Percentiles rank a stretch among this genome's conserved stretches.
Evolutionary conservation across 2,329 filamentous ascomycete species (phyloP).

Genomic region (Diaporthe sp.): DNA sequence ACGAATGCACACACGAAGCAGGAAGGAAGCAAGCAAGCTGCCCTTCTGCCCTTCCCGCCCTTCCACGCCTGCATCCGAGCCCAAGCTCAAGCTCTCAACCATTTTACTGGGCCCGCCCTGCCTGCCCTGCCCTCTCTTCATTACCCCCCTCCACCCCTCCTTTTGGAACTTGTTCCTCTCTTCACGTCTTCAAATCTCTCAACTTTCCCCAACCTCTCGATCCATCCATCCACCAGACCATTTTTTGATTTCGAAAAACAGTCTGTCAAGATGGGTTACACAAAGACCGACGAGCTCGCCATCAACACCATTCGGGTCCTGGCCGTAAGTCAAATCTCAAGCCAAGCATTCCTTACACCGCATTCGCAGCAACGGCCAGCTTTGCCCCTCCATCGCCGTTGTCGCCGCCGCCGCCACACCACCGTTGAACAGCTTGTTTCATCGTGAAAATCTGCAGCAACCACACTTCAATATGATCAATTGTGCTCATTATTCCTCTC

Average conservation of each 20-base stretch:
- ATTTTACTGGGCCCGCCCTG: constrained; percentile 11
- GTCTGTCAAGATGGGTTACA: constrained; percentile 82
- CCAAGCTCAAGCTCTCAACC: constrained; percentile 19
- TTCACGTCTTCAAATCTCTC: constrained; percentile 34
- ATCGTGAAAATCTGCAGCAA: not conserved
- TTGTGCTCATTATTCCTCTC: constrained; percentile 41
- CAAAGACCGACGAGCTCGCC: constrained; percentile 87
- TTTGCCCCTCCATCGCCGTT: constrained; percentile 26
- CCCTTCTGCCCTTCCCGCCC: constrained; percentile 3
- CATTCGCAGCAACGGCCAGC: not conserved
- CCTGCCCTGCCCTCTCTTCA: constrained; percentile 26
- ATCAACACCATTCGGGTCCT: constrained; percentile 99
- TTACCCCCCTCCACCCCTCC: constrained; percentile 41
- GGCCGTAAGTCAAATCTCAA: constrained; percentile 82
- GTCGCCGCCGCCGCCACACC: not conserved
- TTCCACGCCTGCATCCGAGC: constrained; percentile 1
- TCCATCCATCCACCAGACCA: constrained; percentile 5
- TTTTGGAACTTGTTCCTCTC: constrained; percentile 10
- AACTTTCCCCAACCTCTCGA: constrained; percentile 1
- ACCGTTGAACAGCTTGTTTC: constrained; percentile 13
- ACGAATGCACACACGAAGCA: constrained; percentile 3
- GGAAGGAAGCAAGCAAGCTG: not conserved
- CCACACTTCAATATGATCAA: constrained; percentile 24
- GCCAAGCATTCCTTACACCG: not conserved
- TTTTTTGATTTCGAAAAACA: constrained; percentile 45